Evolutionary conservation across 2,329 filamentous ascomycete species (phyloP).

Genomic region (Cordyceps farinosa): DNA sequence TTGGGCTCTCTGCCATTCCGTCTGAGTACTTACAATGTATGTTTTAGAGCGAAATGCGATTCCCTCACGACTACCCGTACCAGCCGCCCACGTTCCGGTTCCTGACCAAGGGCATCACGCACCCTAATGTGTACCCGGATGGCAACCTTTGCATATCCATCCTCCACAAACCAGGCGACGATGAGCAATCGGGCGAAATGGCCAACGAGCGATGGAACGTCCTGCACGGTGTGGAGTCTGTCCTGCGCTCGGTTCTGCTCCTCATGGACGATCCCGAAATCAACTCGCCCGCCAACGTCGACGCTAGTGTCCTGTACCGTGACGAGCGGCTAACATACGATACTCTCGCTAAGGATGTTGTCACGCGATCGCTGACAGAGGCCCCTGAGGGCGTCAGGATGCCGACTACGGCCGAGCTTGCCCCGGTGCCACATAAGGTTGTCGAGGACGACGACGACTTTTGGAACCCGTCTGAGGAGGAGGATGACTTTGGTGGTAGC

Average conservation of each 20-base stretch:
- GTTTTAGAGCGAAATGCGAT: slow-evolving; percentile 72
- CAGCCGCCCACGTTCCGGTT: slow-evolving; percentile 87
- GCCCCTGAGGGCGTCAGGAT: slow-evolving; percentile 78
- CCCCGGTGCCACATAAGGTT: slow-evolving; percentile 56
- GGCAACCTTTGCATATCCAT: slow-evolving; percentile 96
- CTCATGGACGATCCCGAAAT: slow-evolving; percentile 93
- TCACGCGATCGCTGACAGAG: slow-evolving; percentile 70
- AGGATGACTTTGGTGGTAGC: slow-evolving; percentile 74
- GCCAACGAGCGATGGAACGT: slow-evolving; percentile 94
- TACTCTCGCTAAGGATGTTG: slow-evolving; percentile 62
- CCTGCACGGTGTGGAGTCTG: slow-evolving; percentile 88
- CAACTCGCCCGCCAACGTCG: slow-evolving; percentile 90
- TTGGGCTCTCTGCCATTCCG: neutral
- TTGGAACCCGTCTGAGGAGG: slow-evolving; percentile 73
- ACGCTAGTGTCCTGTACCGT: slow-evolving; percentile 82
- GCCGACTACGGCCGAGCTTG: slow-evolving; percentile 68
- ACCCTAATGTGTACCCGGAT: slow-evolving; percentile 91
- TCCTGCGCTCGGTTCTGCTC: slow-evolving; percentile 86
- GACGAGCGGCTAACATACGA: slow-evolving; percentile 70
- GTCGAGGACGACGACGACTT: slow-evolving; percentile 73
- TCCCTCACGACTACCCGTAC: slow-evolving; percentile 86
- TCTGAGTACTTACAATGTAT: neutral
- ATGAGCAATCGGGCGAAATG: slow-evolving; percentile 84
- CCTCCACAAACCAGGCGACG: slow-evolving; percentile 85
- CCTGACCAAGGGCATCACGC: slow-evolving; percentile 67